phyloP scores from a whole-genome alignment of 177 flowering plant species.

The Vitis hybrid region DNA sequence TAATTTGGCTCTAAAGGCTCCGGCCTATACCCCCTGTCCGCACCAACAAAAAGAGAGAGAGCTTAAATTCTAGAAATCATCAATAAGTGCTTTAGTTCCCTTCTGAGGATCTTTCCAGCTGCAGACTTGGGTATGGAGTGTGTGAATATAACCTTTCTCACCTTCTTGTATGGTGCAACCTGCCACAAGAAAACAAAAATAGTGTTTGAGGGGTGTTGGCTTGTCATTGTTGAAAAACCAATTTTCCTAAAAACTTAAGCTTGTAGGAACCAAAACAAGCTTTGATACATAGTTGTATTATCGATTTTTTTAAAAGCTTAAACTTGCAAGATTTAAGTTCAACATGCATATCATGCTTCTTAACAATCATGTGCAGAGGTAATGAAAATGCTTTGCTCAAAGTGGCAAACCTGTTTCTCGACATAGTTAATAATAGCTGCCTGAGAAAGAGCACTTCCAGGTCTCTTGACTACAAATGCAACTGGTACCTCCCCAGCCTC shows the following conservation, averaged over 20 bases:
- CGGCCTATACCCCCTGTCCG: too few species aligned
- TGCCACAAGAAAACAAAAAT: slow-evolving; percentile 15
- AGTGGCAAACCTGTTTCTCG: slow-evolving; percentile 43
- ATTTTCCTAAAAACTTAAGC: too few species aligned
- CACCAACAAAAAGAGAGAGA: too few species aligned
- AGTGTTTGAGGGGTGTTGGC: neutral
- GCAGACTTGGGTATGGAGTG: slow-evolving; percentile 64
- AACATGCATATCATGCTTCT: too few species aligned
- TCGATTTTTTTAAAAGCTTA: too few species aligned
- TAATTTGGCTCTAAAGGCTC: too few species aligned
- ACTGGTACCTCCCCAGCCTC: slow-evolving; percentile 80
- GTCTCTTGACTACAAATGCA: slow-evolving; percentile 65
- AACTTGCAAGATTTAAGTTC: too few species aligned
- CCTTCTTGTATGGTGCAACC: slow-evolving; percentile 86
- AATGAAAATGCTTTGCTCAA: neutral
- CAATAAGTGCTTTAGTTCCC: slow-evolving; percentile 37
- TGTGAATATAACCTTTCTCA: slow-evolving; percentile 57
- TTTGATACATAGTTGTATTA: too few species aligned
- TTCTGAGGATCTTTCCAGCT: slow-evolving; percentile 77
- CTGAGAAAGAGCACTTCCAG: slow-evolving; percentile 47
- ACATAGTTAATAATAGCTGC: slow-evolving; percentile 51
- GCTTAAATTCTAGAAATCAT: slow-evolving; percentile 43
- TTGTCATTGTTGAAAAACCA: too few species aligned
- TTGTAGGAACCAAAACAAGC: too few species aligned
- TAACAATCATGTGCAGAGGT: too few species aligned